Percentiles rank a stretch among this genome's conserved stretches.
Conservation (phyloP, 352 stramenopile species). For the Phytopythium helicoides region DNA sequence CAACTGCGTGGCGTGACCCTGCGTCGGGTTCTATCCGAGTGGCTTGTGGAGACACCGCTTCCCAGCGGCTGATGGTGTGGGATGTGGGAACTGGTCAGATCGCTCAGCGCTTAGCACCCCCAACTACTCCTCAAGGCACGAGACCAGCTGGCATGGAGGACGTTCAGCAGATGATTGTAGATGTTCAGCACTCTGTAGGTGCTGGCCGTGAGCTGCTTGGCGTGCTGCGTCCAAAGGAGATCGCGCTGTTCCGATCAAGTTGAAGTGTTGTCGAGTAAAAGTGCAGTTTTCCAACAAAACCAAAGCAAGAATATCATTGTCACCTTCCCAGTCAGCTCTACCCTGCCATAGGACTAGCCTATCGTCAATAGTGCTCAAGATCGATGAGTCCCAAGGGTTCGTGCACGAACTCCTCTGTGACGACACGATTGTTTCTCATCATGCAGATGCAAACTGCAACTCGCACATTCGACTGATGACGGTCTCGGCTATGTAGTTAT, state of each 20-base stretch:
- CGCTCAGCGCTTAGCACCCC: conserved; percentile 8
- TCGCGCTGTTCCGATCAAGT: conserved; percentile 3
- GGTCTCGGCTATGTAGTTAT: too few relatives aligned
- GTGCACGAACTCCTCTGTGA: too few relatives aligned
- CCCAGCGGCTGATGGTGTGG: conserved; percentile 20
- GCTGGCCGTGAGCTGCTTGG: neutral
- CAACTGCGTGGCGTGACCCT: conserved; percentile 31
- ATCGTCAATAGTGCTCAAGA: too few relatives aligned
- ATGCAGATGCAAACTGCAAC: too few relatives aligned
- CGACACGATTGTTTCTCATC: too few relatives aligned
- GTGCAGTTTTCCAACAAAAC: too few relatives aligned
- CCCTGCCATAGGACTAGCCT: too few relatives aligned
- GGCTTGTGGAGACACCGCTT: conserved; percentile 21
- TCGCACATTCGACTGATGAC: too few relatives aligned
- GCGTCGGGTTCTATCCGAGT: conserved; percentile 6
- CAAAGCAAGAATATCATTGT: too few relatives aligned
- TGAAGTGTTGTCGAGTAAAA: too few relatives aligned
- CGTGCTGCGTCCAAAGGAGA: conserved; percentile 2
- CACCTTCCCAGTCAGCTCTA: too few relatives aligned
- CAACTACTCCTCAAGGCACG: neutral
- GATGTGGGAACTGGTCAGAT: conserved; percentile 12
- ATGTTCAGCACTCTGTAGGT: conserved; percentile 10
- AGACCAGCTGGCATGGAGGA: neutral
- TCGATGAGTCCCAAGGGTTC: too few relatives aligned
- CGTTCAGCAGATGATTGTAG: conserved; percentile 9